Base-by-base conservation (phyloP, 2,329 filamentous ascomycete species). In the Cladosporium sp. region DNA sequence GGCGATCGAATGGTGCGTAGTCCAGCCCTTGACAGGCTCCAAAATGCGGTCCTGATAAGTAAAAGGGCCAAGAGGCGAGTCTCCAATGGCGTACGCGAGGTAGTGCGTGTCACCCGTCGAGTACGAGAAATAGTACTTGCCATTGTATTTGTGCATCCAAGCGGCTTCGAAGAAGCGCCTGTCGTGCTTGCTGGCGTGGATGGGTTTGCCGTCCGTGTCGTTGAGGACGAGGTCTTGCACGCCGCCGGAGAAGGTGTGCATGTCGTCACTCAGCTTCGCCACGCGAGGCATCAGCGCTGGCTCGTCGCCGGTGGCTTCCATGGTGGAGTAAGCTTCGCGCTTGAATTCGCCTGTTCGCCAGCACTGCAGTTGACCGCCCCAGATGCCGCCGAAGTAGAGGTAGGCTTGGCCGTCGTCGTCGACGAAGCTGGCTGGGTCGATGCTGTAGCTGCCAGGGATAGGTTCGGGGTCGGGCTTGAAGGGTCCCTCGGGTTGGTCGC, bases 361-460 rank as follows among this genome's bases (percentile, higher is more conserved):
- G 72, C 86, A 89, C 68, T 90, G 86, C 56, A 91, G 72, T 69
- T 91, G 87, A 0, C 87, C 87, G 52, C 87, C 87, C 87, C 87
- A 91, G 18, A 91, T 77, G 0, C 87, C 87, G 39, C 87, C 87
- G 58, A 90, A 89, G 68, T 89, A 91, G 18, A 88, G 65, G 64
- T 86, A 88, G 3, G 78, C 82, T 45, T 76, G 65, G 8, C 75
- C 79, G 57, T 85, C 80, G 39, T 80, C 80, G 63, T 91, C 87
- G 13, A 90, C 85, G 56, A 90, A 88, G 29, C 75, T 77, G 12
- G 87, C 86, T 0, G 87, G 87, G 63, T 91, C 87, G 62, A 91
- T 89, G 61, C 82, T 87, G 70, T 83, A 90, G 57, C 80, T 85
- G 1, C 85, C 86, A 45, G 73, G 64, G 61, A 91, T 88, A 11